Evolutionary conservation across 2,329 filamentous ascomycete species (phyloP), one percentile per base, ranked within the genome.

Genomic region (Blastomyces parvus): DNA sequence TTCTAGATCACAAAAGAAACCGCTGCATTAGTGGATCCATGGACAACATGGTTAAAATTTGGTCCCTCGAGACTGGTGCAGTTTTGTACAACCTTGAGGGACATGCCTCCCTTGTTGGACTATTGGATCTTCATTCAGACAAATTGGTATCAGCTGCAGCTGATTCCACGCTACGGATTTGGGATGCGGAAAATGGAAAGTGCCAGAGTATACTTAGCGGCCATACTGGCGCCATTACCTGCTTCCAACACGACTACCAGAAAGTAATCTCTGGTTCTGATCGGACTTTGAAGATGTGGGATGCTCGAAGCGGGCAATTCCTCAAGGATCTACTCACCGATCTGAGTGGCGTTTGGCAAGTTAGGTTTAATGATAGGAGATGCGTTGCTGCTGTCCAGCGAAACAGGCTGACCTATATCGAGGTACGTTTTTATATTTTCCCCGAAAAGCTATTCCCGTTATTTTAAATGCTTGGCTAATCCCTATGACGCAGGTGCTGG

Each of bases 241-340:
- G 94, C 76, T 99, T 99, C 77, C 94, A 99, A 76, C 94, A 99
- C 70, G 94, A 99, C 73, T 91, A 88, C 0, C 89, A 92, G 68
- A 99, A 99, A 74, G 92, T 99, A 42, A 96, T 99, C 63, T 96
- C 90, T 50, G 94, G 94, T 62, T 96, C 91, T 64, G 94, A 99
- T 74, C 87, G 93, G 71, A 97, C 91, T 3, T 81, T 99, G 67
- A 99, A 99, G 81, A 95, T 99, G 90, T 99, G 94, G 94, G 91
- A 99, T 72, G 89, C 97, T 59, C 86, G 87, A 70, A 96, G 88
- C 1, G 94, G 94, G 59, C 89, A 97, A 70, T 97, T 91, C 74
- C 86, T 96, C 61, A 89, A 93, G 68, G 93, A 99, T 75, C 83
- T 99, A 52, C 81, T 99, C 71, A 96, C 91, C 17, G 92, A 97